Conservation (phyloP, 2,329 filamentous ascomycete genomes). For the Biscogniauxia sp. region DNA sequence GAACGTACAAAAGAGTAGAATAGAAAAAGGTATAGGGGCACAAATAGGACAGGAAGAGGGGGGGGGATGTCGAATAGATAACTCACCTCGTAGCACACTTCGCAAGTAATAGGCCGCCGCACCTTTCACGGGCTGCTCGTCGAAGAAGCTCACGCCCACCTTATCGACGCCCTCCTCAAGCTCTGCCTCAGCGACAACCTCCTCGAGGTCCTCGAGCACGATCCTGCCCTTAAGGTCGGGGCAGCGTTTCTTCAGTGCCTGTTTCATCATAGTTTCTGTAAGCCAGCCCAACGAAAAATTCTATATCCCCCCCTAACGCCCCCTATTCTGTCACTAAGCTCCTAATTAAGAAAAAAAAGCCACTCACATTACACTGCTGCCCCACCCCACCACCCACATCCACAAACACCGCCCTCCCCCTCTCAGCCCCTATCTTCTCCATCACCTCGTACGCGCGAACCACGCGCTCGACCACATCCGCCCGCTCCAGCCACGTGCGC, state of each 20-base stretch:
- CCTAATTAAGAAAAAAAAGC: too few species aligned
- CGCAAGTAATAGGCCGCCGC: conserved; percentile 18
- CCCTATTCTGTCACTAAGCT: too few species aligned
- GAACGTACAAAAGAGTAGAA: too few species aligned
- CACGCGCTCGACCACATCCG: background rate
- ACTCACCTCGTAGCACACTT: conserved; percentile 17
- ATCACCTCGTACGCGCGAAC: background rate
- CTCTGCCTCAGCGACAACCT: conserved; percentile 15
- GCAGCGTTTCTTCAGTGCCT: conserved; percentile 14
- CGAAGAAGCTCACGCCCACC: conserved; percentile 10
- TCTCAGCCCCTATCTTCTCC: conserved; percentile 7
- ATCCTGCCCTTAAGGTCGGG: conserved; percentile 9
- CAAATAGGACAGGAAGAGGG: background rate
- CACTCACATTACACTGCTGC: conserved; percentile 17
- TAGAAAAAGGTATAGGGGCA: too few species aligned
- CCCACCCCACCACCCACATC: conserved; percentile 18
- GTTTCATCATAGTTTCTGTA: background rate
- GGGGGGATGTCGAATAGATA: background rate
- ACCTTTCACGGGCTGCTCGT: conserved; percentile 16
- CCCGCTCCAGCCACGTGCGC: background rate
- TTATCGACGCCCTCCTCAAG: conserved; percentile 15
- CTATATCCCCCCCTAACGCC: too few species aligned
- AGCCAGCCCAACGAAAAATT: too few species aligned
- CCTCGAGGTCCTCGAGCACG: conserved; percentile 14
- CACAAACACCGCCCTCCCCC: conserved; percentile 11